phyloP scores from a whole-genome alignment of 805 yeast species.

The Cyberlindnera lachancei region DNA sequence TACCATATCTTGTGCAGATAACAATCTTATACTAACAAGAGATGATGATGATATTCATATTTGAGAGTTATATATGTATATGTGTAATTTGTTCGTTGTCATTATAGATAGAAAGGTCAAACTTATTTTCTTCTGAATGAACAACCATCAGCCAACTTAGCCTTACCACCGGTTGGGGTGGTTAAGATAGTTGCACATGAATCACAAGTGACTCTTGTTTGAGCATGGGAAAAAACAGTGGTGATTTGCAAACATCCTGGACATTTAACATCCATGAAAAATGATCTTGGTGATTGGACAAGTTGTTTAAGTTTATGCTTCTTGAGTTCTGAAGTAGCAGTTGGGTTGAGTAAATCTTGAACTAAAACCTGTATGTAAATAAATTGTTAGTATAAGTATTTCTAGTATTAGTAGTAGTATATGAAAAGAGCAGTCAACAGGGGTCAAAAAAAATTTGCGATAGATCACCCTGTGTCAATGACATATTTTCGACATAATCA shows the following conservation, averaged over 20 bases:
- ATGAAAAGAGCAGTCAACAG: not conserved
- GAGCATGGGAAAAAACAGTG: constrained; percentile 99
- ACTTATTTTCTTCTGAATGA: constrained; percentile 97
- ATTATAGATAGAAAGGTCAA: not conserved
- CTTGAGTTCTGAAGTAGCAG: constrained; percentile 92
- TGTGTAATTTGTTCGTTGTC: not conserved
- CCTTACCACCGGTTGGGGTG: constrained; percentile 99
- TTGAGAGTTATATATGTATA: too few relatives aligned
- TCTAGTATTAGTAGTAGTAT: not conserved
- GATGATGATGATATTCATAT: too few relatives aligned
- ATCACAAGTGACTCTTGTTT: constrained; percentile 99
- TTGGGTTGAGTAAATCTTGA: constrained; percentile 98
- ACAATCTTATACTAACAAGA: too few relatives aligned
- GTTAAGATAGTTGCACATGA: constrained; percentile 97
- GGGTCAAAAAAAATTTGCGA: constrained; percentile 7
- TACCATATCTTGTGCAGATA: too few relatives aligned
- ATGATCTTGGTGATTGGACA: constrained; percentile 97
- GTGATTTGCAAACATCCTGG: constrained; percentile 99
- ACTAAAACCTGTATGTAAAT: constrained; percentile 74
- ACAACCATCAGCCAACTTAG: constrained; percentile 98
- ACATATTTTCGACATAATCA: not conserved
- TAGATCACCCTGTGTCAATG: constrained; percentile 9
- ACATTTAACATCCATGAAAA: constrained; percentile 99
- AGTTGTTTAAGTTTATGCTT: constrained; percentile 96
- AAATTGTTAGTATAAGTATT: constrained; percentile 2